Evolutionary conservation across 2,329 filamentous ascomycete species (phyloP), one percentile per base, ranked within the genome.

Genomic region (Curvularia sp.): DNA sequence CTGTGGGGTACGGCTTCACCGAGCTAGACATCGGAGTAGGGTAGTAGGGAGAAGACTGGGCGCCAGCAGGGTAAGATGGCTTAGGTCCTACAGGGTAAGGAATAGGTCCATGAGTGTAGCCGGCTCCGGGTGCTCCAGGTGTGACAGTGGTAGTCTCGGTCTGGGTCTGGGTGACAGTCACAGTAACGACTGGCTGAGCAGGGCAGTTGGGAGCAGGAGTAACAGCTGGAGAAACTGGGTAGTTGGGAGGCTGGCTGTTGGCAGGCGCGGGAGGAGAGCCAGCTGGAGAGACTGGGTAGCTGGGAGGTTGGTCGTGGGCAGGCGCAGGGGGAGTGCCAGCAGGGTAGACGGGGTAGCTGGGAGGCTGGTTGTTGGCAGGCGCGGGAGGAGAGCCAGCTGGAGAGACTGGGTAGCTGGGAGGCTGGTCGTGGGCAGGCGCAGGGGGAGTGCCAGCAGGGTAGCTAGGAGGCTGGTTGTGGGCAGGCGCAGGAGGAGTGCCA

Each of bases 111-210:
- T 51, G 51, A 41, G 51, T 41, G 46, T 58, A 55, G 23, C 19
- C 32, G 15, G 32, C 15, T 18, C 25, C 45, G n/a, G 34, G 25
- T 15, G 51, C 72, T 12, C 74, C 63, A 13, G 70, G 71, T 1
- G 72, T 75, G 57, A 72, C 69, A 27, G 71, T 74, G 65, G 72
- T 49, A 18, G 66, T 61, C 10, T 57, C 56, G 15, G 45, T 50
- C 45, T 62, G 56, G 13, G 66, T 69, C 43, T 69, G 53, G 30
- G 66, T 69, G 48, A 71, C 65, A n/a, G 70, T 74, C 15, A 64
- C 59, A 3, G 66, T 69, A 47, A 71, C 65, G 10, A 67, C 73
- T n/a, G 62, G 58, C 5, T 63, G 65, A 32, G 70, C 67, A 8
- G 70, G 71, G 70, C 71, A 74, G 45, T 52, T 55, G 23, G 60